Base-by-base conservation (phyloP, 179 eudicot genomes). In the Spinacia oleracea region DNA sequence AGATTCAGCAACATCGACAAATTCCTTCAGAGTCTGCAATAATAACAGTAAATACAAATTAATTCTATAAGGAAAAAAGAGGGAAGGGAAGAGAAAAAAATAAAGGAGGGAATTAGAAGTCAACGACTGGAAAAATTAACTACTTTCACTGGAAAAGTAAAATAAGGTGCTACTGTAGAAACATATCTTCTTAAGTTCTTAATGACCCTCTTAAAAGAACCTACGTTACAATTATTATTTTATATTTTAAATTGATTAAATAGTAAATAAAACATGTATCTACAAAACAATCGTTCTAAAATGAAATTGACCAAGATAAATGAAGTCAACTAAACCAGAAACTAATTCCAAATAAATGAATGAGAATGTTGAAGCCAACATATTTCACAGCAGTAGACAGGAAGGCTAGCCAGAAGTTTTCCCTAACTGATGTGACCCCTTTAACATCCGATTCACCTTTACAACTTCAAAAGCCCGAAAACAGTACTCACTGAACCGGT, bases 21-120 rank as follows among this genome's bases (percentile, higher is more conserved):
- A 93, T 65, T 84, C 89, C 80, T 86, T 84, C 84, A 89, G 79
- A 21, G 97, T 92, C 98, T 93, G 78, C 31, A 73, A 72, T 6
- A 56, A 53, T 53, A 53, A 20, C 5, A 18, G 58, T 53, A 53
- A 53, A 53, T 53, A 53, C 9, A 53, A 21, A 21, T 53, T 53
- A 53, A 53, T 53, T 18, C 58, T 20, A 53, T 18, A 53, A 53
- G 20, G 23, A 5, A 53, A 20, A 53, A 6, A 53, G 58, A 4
- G 58, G 8, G 3, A 21, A 53, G 56, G 58, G 20, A 53, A 53
- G 23, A 16, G 20, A 16, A 6, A 53, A 20, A 53, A 15, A 46
- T 46, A 46, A 46, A 46, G 51, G 51, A 46, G 51, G 18, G 4
- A 46, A 46, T 7, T 43, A 43, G 9, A 8, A 43, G 48, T 43